Base-by-base conservation (phyloP, 345 rosid genomes). In the Schrenkiella parvula region DNA sequence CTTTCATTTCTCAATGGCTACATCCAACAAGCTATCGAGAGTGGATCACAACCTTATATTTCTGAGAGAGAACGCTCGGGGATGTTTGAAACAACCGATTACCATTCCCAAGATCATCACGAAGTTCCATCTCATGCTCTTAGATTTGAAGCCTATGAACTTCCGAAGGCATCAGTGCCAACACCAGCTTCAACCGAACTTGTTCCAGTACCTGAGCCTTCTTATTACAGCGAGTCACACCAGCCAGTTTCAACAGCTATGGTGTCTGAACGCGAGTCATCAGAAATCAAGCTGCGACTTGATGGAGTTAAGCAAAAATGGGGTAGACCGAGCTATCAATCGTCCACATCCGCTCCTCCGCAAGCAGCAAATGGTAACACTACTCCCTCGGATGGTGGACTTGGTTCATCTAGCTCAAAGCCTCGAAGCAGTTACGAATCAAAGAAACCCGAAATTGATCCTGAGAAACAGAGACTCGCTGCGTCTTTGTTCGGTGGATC, bases 271-370 rank as follows among this genome's bases (percentile, higher is more conserved):
- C 18, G 86, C 31, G 87, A 85, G 47, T 80, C 88, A 28, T 66
- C 85, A 34, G 93, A 81, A 51, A 81, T 95, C 64, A 91, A 79
- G 92, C 78, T 95, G 59, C 89, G 91, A 67, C 91, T 95, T 13
- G 99, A 91, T 82, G 99, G 99, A 52, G 93, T 95, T 29, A 97
- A 89, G 70, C 89, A 85, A 80, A 95, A 91, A 83, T 91, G 98
- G 99, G 99, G 98, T 25, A 79, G 79, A 72, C 88, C 93, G 6
- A 83, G 75, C 54, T 88, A 87, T 80, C 78, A 87, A 8, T 67
- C 85, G 10, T 23, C 86, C 35, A 66, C 87, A 57, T 19, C 87
- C n/a, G 75, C 97, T 26, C 50, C 83, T 52, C 74, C 80, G 2
- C 87, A 82, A 81, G 74, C 85, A 59, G 56, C 80, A 12, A 86